These are phyloP conservation scores for Middelhovenomyces tepae DNA, from an alignment of 805 yeast species.

Conservation along the genomic window DNA sequence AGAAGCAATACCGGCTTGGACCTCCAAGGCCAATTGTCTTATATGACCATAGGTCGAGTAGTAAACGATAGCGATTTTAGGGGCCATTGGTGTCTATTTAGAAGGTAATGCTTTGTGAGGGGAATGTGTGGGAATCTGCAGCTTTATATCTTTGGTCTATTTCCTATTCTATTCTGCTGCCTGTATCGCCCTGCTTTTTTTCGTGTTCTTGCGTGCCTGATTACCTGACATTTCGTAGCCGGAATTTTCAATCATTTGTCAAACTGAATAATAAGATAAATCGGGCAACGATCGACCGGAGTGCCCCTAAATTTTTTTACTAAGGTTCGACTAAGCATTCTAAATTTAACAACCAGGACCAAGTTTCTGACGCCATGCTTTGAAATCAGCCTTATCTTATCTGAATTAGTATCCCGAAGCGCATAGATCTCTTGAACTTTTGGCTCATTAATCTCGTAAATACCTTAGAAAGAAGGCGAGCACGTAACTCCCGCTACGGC, in stretches of 20 bases:
- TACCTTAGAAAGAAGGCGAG: too few relatives aligned
- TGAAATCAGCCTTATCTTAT: too few relatives aligned
- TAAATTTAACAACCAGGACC: too few relatives aligned
- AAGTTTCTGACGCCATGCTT: too few relatives aligned
- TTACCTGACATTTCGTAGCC: neutral
- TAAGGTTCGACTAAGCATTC: too few relatives aligned
- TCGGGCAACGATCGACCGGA: too few relatives aligned
- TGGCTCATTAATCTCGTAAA: too few relatives aligned
- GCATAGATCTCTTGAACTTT: too few relatives aligned
- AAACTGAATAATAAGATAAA: constrained; percentile 3
- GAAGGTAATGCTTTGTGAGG: neutral
- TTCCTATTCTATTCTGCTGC: neutral
- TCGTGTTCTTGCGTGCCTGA: neutral
- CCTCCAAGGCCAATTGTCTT: constrained; percentile 57
- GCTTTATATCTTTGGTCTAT: neutral
- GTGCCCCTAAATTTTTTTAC: too few relatives aligned
- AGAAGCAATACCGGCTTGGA: constrained; percentile 57
- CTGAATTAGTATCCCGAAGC: too few relatives aligned
- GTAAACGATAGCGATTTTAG: constrained; percentile 63
- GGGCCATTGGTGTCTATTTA: constrained; percentile 26
- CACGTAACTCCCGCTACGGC: too few relatives aligned
- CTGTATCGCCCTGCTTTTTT: neutral
- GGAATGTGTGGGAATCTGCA: neutral
- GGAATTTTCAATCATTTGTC: neutral
- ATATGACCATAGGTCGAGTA: constrained; percentile 80